Evolutionary conservation across 371 early-diverging fungal genomes (phyloP), one percentile per base, ranked within the genome.

Genomic region (Mucor circinelloides): DNA sequence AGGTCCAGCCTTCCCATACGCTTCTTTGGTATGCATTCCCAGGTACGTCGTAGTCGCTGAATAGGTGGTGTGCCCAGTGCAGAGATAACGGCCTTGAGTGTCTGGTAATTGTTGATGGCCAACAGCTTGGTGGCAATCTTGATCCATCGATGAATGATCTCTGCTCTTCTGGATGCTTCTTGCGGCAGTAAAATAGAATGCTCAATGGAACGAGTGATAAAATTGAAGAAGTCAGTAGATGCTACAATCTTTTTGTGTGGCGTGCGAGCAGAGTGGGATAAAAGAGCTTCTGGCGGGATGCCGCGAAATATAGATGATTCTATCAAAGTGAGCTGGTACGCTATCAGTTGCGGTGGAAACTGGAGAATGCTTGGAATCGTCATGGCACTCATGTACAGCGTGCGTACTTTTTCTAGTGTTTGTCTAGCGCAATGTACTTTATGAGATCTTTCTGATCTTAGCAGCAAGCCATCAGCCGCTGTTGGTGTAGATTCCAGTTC

Each of bases 171-270:
- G 1, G 82, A 72, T 0, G 88, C 78, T 48, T 82, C 83, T 23
- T 74, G 71, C 0, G 85, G 86, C 25, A 82, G 76, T 17, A 93
- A 71, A 32, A 93, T 85, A 0, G 93, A 86, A 55, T 82, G 81
- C 68, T 93, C 93, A 40, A 93, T 85, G 28, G 86, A 63, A 9
- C 93, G 81, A 21, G 92, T 89, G 9, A 90, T 63, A 65, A 88
- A 91, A 67, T 93, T 93, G 85, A 93, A 93, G 72, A 90, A 90
- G 58, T 91, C 92, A 15, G 91, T 87, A 6, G 86, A 87, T 2
- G 88, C 88, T n/a, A 84, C 85, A 6, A 93, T 79, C 5, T 81
- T 76, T 30, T 82, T 76, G 34, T 88, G 81, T 0, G 90, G 91
- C n/a, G 78, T 76, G 21, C 85, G 82, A 5, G 89, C 82, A 0